These are phyloP conservation scores for Gnomoniopsis sp. DNA, from an alignment of 2,329 filamentous ascomycete species.

Conservation along the genomic window DNA sequence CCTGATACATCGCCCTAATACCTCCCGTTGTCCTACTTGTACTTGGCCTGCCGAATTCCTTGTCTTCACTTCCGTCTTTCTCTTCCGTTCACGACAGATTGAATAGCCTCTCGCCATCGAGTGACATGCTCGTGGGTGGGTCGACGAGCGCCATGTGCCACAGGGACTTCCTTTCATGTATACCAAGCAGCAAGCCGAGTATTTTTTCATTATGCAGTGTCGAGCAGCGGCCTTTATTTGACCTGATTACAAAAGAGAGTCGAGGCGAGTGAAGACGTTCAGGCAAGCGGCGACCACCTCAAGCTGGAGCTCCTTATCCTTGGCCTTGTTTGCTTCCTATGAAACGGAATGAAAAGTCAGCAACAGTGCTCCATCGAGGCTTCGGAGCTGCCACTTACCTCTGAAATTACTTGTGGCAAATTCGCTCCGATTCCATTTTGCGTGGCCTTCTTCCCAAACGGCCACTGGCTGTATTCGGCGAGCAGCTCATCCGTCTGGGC, in stretches of 20 bases:
- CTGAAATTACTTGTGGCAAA: conserved; percentile 77
- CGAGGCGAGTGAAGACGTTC: conserved; percentile 95
- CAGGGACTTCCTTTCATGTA: background rate
- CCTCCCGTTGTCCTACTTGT: background rate
- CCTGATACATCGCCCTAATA: background rate
- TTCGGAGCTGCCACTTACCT: conserved; percentile 45
- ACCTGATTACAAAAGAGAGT: conserved; percentile 75
- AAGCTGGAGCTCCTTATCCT: conserved; percentile 93
- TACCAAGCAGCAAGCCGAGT: background rate
- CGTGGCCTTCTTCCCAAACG: conserved; percentile 81
- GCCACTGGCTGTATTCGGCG: conserved; percentile 96
- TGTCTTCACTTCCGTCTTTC: background rate
- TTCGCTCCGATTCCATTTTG: conserved; percentile 86
- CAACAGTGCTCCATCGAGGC: background rate
- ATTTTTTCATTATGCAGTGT: conserved; percentile 10
- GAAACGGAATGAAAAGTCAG: background rate
- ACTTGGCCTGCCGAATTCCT: background rate
- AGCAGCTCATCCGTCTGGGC: conserved; percentile 95
- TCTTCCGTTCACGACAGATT: background rate
- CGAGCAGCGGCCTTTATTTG: background rate
- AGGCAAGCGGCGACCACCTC: conserved; percentile 96
- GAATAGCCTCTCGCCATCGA: background rate
- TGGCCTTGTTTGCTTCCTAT: conserved; percentile 75
- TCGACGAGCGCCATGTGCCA: background rate
- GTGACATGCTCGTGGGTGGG: background rate